Conservation (phyloP, 208 protist genomes). For the Polymyxa betae region DNA sequence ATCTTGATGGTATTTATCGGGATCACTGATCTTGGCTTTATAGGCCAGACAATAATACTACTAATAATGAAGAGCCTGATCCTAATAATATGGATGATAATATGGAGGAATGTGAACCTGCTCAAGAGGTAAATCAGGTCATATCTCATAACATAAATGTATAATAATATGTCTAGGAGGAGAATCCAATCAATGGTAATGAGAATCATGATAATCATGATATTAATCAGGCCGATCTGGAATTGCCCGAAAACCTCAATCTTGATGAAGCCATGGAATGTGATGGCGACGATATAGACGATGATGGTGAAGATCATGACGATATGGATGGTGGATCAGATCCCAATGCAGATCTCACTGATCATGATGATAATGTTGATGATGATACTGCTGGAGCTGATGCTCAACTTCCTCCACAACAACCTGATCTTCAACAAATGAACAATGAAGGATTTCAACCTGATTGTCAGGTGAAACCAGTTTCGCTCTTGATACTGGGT, state of each 20-base stretch:
- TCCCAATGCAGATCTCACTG: conserved; percentile 61
- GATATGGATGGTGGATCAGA: conserved; percentile 69
- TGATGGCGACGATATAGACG: conserved; percentile 30
- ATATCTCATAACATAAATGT: background rate
- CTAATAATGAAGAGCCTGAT: no score
- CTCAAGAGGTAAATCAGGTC: background rate
- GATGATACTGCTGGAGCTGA: background rate
- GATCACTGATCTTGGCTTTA: no score
- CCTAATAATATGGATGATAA: conserved; percentile 65
- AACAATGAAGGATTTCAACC: conserved; percentile 50
- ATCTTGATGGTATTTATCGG: no score
- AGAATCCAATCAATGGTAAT: no score
- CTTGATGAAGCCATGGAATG: conserved; percentile 43
- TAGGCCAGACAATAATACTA: no score
- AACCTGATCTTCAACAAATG: background rate
- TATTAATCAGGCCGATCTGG: conserved; percentile 27
- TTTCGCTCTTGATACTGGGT: no score
- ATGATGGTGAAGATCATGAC: conserved; percentile 53
- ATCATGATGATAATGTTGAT: background rate
- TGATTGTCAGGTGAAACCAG: conserved; percentile 58
- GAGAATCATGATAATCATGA: conserved; percentile 43
- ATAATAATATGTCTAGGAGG: conserved; percentile 20
- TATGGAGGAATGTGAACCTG: conserved; percentile 74
- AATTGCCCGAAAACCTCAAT: conserved; percentile 54
- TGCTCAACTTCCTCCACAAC: background rate